Evolutionary conservation across 2,329 filamentous ascomycete genomes (phyloP).

Genomic region (Purpureocillium takamizusanense): DNA sequence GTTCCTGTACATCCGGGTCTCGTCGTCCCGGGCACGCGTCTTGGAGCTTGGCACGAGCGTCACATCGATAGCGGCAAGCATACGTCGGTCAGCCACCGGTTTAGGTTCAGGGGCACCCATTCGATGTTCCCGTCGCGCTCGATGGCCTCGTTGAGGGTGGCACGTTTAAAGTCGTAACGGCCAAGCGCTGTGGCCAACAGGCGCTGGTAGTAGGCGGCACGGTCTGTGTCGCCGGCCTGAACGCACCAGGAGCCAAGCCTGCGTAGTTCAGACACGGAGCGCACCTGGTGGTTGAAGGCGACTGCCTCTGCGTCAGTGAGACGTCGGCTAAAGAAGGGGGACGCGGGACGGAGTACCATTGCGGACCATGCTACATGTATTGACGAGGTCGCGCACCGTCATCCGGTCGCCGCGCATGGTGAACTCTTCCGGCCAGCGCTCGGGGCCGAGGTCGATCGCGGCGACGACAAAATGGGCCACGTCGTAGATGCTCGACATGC

Average conservation of each 20-base stretch:
- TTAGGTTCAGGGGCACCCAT: slow-evolving; percentile 40
- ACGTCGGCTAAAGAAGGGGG: not conserved
- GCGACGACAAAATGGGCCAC: slow-evolving; percentile 62
- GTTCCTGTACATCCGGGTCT: too few species aligned
- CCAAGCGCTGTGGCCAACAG: slow-evolving; percentile 61
- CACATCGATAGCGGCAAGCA: slow-evolving; percentile 9
- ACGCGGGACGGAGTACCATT: slow-evolving; percentile 29
- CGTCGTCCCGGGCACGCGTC: too few species aligned
- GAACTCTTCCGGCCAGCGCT: slow-evolving; percentile 59
- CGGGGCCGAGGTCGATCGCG: slow-evolving; percentile 52
- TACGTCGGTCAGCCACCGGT: slow-evolving; percentile 38
- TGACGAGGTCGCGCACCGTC: slow-evolving; percentile 50
- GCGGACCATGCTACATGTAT: slow-evolving; percentile 37
- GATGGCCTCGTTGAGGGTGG: slow-evolving; percentile 49
- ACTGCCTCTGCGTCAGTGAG: slow-evolving; percentile 16
- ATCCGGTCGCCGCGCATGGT: slow-evolving; percentile 60
- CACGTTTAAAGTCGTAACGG: slow-evolving; percentile 53
- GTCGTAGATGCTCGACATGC: slow-evolving; percentile 61
- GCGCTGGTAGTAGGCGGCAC: slow-evolving; percentile 46
- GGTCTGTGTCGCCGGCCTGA: slow-evolving; percentile 36
- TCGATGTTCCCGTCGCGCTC: slow-evolving; percentile 24
- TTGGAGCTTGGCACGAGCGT: too few species aligned
- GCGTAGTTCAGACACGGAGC: slow-evolving; percentile 30
- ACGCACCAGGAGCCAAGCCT: slow-evolving; percentile 31
- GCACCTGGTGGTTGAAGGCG: slow-evolving; percentile 26